Base-by-base conservation (phyloP, 179 eudicot species). In the Spinacia oleracea region DNA sequence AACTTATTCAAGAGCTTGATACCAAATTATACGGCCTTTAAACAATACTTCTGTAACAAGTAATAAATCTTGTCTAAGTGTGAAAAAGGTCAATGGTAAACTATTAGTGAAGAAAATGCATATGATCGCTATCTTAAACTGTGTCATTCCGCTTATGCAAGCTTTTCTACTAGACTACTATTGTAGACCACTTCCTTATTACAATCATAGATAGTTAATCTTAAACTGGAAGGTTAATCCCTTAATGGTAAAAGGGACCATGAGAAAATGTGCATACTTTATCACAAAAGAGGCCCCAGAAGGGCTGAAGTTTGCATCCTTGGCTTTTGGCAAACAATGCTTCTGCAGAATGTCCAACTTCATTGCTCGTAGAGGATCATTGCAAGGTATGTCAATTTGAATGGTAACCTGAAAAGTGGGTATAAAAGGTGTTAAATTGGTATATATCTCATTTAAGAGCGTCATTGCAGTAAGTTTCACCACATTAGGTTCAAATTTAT, bases 341-440 rank as follows among this genome's bases (percentile, higher is more conserved):
- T 70, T 80, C 21, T 83, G 85, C 79, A 94, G 81, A 79, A 94
- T 87, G 62, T 89, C 89, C 91, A 89, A 74, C 84, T 94, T 94
- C 88, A 86, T 63, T 43, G 72, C 65, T 79, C 87, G 76, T 46
- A 92, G 87, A 74, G 70, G 73, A 72, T 92, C 98, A 77, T 85
- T 51, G 69, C 72, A 82, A 70, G 97, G 88, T 80, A 89, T 80
- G 74, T 83, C 84, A 71, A 92, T 62, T 80, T 87, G 82, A 83
- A 94, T 66, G 60, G 77, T 79, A 78, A 86, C 96, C 94, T 91
- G 90, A 72, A 53, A 72, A 38, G 40, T 6, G 40, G 6, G 40
- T 3, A 65, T 43, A 56, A 79, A 25, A 55, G 40, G 29, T 25
- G 56, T 69, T 34, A 42, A 4, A 9, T 6, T 4, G 9, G 43